Evolutionary conservation across 768 basidiomycete genomes (phyloP).

Genomic region (Asterophora parasitica): DNA sequence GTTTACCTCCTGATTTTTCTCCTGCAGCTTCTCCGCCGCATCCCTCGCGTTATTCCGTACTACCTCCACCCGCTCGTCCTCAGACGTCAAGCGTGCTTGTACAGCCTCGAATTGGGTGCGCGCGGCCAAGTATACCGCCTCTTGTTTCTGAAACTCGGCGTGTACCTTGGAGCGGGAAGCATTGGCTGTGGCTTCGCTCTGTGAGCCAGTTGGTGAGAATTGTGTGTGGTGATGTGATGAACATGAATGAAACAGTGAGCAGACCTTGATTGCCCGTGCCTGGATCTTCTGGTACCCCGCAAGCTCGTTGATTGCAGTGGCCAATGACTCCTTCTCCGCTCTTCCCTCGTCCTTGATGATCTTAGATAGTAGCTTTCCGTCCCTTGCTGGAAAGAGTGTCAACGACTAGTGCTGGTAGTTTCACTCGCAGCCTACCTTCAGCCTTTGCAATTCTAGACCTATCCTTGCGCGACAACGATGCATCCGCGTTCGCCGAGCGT

Average conservation of each 20-base stretch:
- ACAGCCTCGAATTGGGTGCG: slow-evolving; percentile 55
- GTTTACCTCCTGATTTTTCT: slow-evolving; percentile 74
- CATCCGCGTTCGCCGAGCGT: slow-evolving; percentile 45
- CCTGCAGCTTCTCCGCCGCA: slow-evolving; percentile 57
- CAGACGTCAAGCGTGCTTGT: slow-evolving; percentile 40
- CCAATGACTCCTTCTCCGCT: slow-evolving; percentile 59
- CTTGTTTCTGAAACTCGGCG: slow-evolving; percentile 55
- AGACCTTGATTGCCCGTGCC: slow-evolving; percentile 55
- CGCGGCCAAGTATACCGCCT: slow-evolving; percentile 56
- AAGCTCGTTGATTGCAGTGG: slow-evolving; percentile 59
- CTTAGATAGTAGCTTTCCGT: slow-evolving; percentile 58
- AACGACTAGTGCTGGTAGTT: not conserved
- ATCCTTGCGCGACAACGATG: slow-evolving; percentile 44
- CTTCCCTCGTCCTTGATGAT: slow-evolving; percentile 68
- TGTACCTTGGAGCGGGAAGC: slow-evolving; percentile 48
- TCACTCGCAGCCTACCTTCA: slow-evolving; percentile 35
- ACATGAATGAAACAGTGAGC: slow-evolving; percentile 11
- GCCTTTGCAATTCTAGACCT: slow-evolving; percentile 44
- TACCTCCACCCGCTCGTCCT: slow-evolving; percentile 45
- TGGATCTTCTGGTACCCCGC: slow-evolving; percentile 67
- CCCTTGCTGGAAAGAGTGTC: slow-evolving; percentile 37
- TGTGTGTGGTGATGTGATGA: not conserved
- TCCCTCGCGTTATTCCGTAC: slow-evolving; percentile 50
- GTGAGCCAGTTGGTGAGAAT: not conserved
- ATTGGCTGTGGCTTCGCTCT: slow-evolving; percentile 60